Evolutionary conservation across 495 filamentous ascomycete genomes (phyloP), one percentile per base, ranked within the genome.

Genomic region (Penicillium dipodomyicola): DNA sequence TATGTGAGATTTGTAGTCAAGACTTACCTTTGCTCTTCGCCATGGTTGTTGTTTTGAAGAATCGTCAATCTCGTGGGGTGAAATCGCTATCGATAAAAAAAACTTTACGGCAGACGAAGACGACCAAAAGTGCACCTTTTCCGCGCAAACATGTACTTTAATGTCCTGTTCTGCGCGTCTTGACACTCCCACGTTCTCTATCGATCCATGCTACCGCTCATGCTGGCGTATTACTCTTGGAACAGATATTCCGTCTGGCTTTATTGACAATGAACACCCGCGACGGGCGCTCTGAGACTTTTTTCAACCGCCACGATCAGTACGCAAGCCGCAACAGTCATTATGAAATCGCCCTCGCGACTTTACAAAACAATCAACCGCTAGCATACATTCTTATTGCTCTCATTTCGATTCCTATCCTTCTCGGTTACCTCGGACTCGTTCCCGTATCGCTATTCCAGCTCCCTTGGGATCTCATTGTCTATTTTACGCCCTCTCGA

Each of bases 401-500:
- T 20, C 19, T 67, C 1, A 29, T 68, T 35, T 61, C 67, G n/a
- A 50, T 65, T 15, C 65, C 66, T 40, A 43, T 70, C 11, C n/a
- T 72, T 14, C 50, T 76, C 14, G 59, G 64, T 20, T 60, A 72
- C 35, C 65, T 72, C 30, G 59, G 70, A n/a, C 57, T 66, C 14
- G 40, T 66, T 10, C 68, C 69, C 5, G 41, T 65, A 20, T 70
- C 70, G 5, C 22, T 75, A 25, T 59, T 65, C 23, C 62, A 59
- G 12, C 15, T 63, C 30, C 45, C 86, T 23, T 91, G 88, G 87
- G 82, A 88, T 67, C 56, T 75, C 23, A 29, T 89, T 7, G 81
- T 92, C 45, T 78, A 78, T 56, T 27, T 84, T 29, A 86, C 78
- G 20, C 89, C 88, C 1, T 78, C 80, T 5, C 73, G 72, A 33